phyloP scores from a whole-genome alignment of 768 basidiomycete genomes.

The Tephrocybe sp. region DNA sequence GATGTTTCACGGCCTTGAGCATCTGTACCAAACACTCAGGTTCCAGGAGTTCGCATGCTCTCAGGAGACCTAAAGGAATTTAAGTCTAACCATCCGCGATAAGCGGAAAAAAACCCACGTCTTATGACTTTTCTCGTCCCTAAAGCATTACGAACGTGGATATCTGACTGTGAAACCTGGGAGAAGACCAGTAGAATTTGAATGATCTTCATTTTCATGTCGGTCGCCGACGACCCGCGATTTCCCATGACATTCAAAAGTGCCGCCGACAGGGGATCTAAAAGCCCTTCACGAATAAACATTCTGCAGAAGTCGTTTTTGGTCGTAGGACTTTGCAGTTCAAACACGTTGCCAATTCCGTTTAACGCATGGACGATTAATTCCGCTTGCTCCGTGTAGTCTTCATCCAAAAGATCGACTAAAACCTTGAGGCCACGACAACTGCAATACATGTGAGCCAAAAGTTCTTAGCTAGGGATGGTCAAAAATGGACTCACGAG shows the following conservation, averaged over 20 bases:
- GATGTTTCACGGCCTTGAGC: slow-evolving; percentile 94
- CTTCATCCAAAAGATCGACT: slow-evolving; percentile 95
- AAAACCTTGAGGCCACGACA: slow-evolving; percentile 94
- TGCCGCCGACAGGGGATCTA: slow-evolving; percentile 91
- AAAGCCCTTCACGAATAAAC: slow-evolving; percentile 94
- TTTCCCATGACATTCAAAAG: slow-evolving; percentile 85
- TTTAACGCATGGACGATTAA: slow-evolving; percentile 92
- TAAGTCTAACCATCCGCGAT: not conserved
- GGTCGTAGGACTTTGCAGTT: slow-evolving; percentile 93
- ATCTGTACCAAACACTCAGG: slow-evolving; percentile 86
- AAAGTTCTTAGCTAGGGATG: too few species aligned
- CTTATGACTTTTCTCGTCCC: slow-evolving; percentile 87
- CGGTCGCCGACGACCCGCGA: slow-evolving; percentile 59
- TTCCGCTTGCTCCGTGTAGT: slow-evolving; percentile 88
- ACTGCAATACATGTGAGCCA: slow-evolving; percentile 34
- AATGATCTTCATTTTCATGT: slow-evolving; percentile 88
- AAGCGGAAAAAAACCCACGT: slow-evolving; percentile 51
- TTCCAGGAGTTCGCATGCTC: slow-evolving; percentile 84
- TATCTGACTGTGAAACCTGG: slow-evolving; percentile 94
- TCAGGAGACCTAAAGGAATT: slow-evolving; percentile 65
- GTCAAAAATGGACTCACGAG: slow-evolving; percentile 84
- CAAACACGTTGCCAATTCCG: slow-evolving; percentile 94
- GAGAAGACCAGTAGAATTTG: slow-evolving; percentile 89
- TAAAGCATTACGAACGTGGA: slow-evolving; percentile 89
- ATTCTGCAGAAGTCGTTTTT: slow-evolving; percentile 99